Percentiles rank a stretch among this genome's conserved stretches.
phyloP scores from a whole-genome alignment of 306 rosid species.

The Abrus precatorius region DNA sequence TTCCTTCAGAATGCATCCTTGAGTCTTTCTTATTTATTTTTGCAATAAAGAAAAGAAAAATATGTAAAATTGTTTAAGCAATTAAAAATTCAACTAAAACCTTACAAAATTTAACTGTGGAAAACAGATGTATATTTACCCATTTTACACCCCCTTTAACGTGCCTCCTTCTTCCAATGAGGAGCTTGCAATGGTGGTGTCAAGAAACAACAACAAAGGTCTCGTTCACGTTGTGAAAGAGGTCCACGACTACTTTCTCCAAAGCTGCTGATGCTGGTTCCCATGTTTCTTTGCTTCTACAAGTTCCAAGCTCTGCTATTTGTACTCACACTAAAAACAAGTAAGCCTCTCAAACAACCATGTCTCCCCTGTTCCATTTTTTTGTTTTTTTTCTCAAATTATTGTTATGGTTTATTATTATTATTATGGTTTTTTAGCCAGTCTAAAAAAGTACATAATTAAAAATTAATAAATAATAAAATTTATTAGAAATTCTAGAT shows the following conservation, averaged over 20 bases:
- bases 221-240: constrained; percentile 73
- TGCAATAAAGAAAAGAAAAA: no score
- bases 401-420: background rate
- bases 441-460: no score
- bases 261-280: constrained; percentile 80
- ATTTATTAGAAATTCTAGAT: no score
- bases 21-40: no score
- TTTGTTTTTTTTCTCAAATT: background rate
- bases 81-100: no score
- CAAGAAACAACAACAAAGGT: constrained; percentile 64
- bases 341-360: constrained; percentile 44
- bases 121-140: no score
- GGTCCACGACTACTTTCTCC: constrained; percentile 75
- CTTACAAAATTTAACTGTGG: no score
- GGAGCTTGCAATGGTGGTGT: constrained; percentile 82
- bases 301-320: constrained; percentile 63
- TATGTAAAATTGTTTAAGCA: no score
- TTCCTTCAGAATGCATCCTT: no score
- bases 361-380: no score
- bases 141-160: constrained; percentile 72
- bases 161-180: constrained; percentile 59
- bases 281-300: constrained; percentile 64
- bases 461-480: no score
- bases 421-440: background rate
- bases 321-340: constrained; percentile 60